Evolutionary conservation across 2,329 filamentous ascomycete genomes (phyloP), one percentile per base, ranked within the genome.

Genomic region (Curvularia lunata): DNA sequence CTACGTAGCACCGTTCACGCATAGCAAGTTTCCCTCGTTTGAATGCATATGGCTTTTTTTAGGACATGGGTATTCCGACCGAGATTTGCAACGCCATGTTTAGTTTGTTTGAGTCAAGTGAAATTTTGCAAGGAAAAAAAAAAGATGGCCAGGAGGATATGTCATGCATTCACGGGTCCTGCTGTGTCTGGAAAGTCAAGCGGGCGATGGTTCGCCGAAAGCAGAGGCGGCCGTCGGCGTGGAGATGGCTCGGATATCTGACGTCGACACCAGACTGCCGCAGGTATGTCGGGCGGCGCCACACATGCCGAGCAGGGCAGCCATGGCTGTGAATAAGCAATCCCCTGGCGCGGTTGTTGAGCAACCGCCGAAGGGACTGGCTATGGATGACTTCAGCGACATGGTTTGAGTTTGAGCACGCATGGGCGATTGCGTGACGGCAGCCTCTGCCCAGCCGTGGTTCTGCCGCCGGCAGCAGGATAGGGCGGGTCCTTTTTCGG

Each of bases 141-240:
- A 30, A 38, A 13, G 37, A 23, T 40, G 19, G 21, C 25, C 23
- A 43, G 32, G 21, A 43, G 43, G 32, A 27, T 54, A 49, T 49
- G 47, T 49, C 47, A 49, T 49, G 38, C 38, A 43, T 53, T 57
- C 43, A 57, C 54, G 27, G 40, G 54, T 43, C 43, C 32, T 58
- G 25, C 46, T 38, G 32, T 9, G 25, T 62, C 40, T 38, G 56
- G 61, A 56, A 64, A 54, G 61, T 64, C 41, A 55, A 56, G 48
- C 61, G 59, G 59, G 56, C 61, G 53, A 55, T 27, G 34, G 46
- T 58, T 40, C 40, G 46, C 51, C 55, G 55, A 49, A 54, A 28
- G 27, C 28, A 45, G 37, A 37, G 28, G 51, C 51, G 46, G 49
- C 45, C 25, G 37, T 41, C 52, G 52, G 55, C 30, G 28, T 21